Conservation (phyloP, 148 eudicot species). For the Dianthus caryophyllus region DNA sequence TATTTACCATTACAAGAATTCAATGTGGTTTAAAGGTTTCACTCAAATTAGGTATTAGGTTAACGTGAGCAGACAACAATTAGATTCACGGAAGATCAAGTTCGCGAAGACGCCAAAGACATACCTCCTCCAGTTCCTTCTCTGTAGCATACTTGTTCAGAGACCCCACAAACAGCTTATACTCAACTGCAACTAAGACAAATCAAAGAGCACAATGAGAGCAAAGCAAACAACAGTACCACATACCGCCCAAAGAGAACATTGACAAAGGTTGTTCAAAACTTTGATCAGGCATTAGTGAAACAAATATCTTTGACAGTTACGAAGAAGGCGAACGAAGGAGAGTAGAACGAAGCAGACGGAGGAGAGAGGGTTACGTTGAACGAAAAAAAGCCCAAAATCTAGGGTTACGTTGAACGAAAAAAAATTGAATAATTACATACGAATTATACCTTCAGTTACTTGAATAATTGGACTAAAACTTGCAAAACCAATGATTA, state of each 20-base stretch:
- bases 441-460: too few species aligned
- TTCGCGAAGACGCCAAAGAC: background rate
- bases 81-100: background rate
- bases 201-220: constrained; percentile 24
- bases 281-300: background rate
- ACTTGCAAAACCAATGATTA: too few species aligned
- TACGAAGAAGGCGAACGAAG: too few species aligned
- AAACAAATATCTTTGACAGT: background rate
- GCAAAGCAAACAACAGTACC: background rate
- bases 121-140: constrained; percentile 93
- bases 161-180: constrained; percentile 89
- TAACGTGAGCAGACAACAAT: background rate
- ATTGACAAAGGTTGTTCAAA: background rate
- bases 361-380: too few species aligned
- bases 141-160: constrained; percentile 81
- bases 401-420: too few species aligned
- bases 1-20: background rate
- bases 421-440: too few species aligned
- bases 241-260: background rate
- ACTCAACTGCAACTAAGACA: constrained; percentile 76
- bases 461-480: too few species aligned
- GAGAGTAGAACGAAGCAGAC: too few species aligned
- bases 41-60: too few species aligned
- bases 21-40: too few species aligned
- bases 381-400: too few species aligned